Percentiles rank a stretch among this genome's conserved stretches.
These are phyloP conservation scores for Lepiota brunneoincarnata DNA, from an alignment of 768 basidiomycete species.

Conservation along the genomic window DNA sequence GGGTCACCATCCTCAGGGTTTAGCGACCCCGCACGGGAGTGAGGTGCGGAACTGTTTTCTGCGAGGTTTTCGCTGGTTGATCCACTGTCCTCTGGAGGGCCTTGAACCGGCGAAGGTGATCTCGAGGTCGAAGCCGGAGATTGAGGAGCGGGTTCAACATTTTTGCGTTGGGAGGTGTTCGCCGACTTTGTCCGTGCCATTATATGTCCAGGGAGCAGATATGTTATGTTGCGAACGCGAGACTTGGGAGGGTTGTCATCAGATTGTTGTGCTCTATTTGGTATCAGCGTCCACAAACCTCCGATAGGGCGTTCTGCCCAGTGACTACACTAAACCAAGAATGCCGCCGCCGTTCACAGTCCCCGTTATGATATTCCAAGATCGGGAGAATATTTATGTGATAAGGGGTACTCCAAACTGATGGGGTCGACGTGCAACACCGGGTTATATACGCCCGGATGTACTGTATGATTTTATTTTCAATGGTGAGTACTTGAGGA, in stretches of 20 bases:
- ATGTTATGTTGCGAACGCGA: conserved; percentile 2
- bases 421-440: too few species aligned
- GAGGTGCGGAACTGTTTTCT: conserved; percentile 3
- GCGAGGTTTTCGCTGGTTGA: conserved; percentile 7
- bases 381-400: too few species aligned
- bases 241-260: neutral
- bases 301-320: too few species aligned
- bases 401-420: too few species aligned
- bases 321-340: too few species aligned
- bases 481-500: too few species aligned
- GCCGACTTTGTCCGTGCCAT: conserved; percentile 1
- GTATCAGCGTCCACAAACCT: neutral
- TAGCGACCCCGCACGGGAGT: conserved; percentile 5
- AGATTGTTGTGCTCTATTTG: conserved; percentile 9
- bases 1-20: neutral
- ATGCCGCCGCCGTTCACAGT: too few species aligned
- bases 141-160: neutral
- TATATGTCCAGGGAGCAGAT: neutral
- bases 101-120: neutral
- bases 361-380: too few species aligned
- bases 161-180: neutral
- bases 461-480: too few species aligned
- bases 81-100: neutral
- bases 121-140: conserved; percentile 1
- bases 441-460: too few species aligned